phyloP scores from a whole-genome alignment of 768 basidiomycete genomes.

The Leucosporidium yakuticum region DNA sequence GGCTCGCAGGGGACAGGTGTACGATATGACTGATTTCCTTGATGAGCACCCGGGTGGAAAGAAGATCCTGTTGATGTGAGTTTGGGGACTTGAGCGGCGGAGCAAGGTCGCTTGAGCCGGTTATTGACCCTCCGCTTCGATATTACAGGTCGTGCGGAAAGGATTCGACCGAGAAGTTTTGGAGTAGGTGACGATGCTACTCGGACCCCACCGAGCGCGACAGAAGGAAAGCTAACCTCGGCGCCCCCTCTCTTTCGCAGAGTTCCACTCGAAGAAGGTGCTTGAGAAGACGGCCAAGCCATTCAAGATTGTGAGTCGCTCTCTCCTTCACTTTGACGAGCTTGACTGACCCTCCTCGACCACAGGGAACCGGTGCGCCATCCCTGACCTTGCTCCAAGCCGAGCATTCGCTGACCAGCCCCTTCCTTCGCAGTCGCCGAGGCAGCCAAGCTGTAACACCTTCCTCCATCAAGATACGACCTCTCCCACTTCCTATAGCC shows the following conservation, averaged over 20 bases:
- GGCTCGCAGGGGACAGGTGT: not conserved
- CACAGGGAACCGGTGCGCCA: no score
- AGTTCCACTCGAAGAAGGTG: constrained; percentile 32
- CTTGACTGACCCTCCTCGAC: no score
- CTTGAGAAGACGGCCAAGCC: constrained; percentile 30
- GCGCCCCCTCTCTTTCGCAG: not conserved
- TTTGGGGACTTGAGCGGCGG: not conserved
- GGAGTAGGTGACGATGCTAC: constrained; percentile 14
- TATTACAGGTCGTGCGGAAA: constrained; percentile 17
- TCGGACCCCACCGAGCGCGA: not conserved
- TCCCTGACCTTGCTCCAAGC: no score
- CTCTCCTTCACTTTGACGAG: no score
- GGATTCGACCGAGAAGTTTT: constrained; percentile 30
- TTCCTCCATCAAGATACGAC: no score
- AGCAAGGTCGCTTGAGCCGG: not conserved
- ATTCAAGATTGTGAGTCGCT: not conserved
- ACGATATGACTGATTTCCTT: constrained; percentile 21
- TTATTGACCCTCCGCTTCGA: not conserved
- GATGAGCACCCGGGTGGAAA: constrained; percentile 26
- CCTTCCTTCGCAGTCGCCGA: no score
- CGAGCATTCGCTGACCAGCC: no score
- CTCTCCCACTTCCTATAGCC: no score
- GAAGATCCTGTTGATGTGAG: constrained; percentile 28
- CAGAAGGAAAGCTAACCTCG: not conserved
- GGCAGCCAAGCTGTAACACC: no score